Evolutionary conservation across 1,284 basidiomycete species (phyloP).

Genomic region (Trametes pubescens): DNA sequence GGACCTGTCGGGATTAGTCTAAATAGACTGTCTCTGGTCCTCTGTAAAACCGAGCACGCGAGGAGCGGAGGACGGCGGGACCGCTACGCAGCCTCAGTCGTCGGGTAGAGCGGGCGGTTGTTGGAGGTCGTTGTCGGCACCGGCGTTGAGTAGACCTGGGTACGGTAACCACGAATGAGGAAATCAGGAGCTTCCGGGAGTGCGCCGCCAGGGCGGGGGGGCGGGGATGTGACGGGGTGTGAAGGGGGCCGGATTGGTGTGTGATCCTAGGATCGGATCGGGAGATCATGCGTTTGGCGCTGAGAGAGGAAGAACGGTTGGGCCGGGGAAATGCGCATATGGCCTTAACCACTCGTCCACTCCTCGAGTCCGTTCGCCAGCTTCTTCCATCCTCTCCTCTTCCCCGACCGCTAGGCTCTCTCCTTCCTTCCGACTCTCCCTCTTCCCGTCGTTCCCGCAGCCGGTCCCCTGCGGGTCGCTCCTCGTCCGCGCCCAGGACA

Average conservation of each 20-base stretch:
- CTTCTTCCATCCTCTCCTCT: constrained; percentile 11
- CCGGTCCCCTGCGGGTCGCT: constrained; percentile 20
- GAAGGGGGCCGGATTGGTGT: constrained; percentile 16
- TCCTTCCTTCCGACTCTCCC: constrained; percentile 14
- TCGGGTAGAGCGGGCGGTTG: neutral
- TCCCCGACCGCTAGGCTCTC: neutral
- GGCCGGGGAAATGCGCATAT: constrained; percentile 26
- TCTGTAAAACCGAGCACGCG: constrained; percentile 14
- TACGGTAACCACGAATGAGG: neutral
- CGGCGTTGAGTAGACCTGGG: neutral
- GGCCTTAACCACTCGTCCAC: neutral
- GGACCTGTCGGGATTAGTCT: constrained; percentile 25
- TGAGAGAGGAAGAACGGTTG: constrained; percentile 19
- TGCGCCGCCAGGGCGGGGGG: neutral
- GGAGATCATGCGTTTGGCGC: constrained; percentile 20
- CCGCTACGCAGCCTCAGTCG: neutral
- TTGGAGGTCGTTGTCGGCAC: neutral
- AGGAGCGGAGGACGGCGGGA: neutral
- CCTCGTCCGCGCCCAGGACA: constrained; percentile 14
- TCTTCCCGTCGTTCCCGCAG: constrained; percentile 7
- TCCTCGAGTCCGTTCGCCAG: constrained; percentile 19
- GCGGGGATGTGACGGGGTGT: constrained; percentile 13
- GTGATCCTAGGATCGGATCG: constrained; percentile 19
- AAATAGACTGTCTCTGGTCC: constrained; percentile 15
- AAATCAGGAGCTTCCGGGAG: neutral